Percentiles rank a stretch among this genome's conserved stretches.
Conservation (phyloP, 2,329 filamentous ascomycete genomes). For the Didymella segeticola region DNA sequence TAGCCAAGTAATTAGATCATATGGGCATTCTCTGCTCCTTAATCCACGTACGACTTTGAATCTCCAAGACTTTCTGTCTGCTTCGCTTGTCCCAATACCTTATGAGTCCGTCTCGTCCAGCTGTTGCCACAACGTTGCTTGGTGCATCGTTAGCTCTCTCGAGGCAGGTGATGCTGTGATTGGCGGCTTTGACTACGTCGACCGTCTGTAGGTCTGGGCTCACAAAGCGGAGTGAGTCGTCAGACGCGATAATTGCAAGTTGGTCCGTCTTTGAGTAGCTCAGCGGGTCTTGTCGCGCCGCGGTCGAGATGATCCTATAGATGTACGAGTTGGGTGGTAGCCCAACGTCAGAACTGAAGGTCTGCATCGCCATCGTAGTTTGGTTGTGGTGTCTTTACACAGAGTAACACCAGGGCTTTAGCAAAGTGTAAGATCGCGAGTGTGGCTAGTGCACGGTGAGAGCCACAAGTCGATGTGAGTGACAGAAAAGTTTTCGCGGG, state of each 20-base stretch:
- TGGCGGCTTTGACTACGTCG: constrained; percentile 58
- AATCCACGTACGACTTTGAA: constrained; percentile 40
- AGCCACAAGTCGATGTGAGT: neutral
- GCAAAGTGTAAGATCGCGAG: neutral
- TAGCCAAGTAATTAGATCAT: constrained; percentile 38
- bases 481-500: constrained; percentile 23
- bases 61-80: constrained; percentile 54
- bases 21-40: neutral
- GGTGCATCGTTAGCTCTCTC: constrained; percentile 60
- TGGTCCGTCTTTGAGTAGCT: constrained; percentile 39
- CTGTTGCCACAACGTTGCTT: constrained; percentile 67
- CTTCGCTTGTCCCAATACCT: constrained; percentile 70
- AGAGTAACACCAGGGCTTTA: too few species aligned
- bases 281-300: constrained; percentile 39
- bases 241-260: constrained; percentile 71
- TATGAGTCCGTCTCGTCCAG: constrained; percentile 74
- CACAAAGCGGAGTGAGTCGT: constrained; percentile 72
- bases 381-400: neutral
- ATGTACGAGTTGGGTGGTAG: constrained; percentile 48
- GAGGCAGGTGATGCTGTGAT: constrained; percentile 70
- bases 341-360: constrained; percentile 29
- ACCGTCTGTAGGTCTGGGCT: constrained; percentile 64
- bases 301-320: constrained; percentile 47
- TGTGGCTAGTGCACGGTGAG: neutral
- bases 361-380: constrained; percentile 27